Evolutionary conservation across 768 basidiomycete species (phyloP), one percentile per base, ranked within the genome.

Genomic region (Pulveroboletus sp.): DNA sequence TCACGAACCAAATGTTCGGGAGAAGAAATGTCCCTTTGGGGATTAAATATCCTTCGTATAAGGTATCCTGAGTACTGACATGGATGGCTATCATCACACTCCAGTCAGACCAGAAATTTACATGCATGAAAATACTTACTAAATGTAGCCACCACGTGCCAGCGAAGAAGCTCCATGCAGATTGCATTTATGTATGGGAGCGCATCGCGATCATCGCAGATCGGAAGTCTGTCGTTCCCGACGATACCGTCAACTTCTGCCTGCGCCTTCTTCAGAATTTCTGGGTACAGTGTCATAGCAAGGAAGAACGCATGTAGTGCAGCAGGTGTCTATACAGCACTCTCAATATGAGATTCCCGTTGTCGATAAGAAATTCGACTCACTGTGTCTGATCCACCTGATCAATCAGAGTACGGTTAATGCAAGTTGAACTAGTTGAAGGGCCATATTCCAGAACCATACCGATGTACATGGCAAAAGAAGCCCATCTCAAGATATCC

Each of bases 311-410:
- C 50, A 10, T 26, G 46, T 35, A 54, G 21, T 8, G 43, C 7
- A 15, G 47, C 48, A 0, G 53, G 28, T 3, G 38, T 58, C 58
- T 54, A 18, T 60, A 15, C 8, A n/a, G 1, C 6, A 5, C 1
- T n/a, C 7, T 46, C 33, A 13, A 43, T 24, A 21, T 7, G 8
- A 5, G 14, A 32, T 6, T 28, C 32, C 3, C 2, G n/a, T 42
- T 8, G 7, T 10, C 4, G 1, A 28, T 3, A 5, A 75, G 65
- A 65, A 15, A 68, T 70, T 6, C 7, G 4, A 30, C 48, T 17
- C 14, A 55, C 56, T 1, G 52, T 62, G 8, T 62, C 57, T 4
- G 55, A 33, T 43, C 51, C 61, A 26, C 37, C 78, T 76, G 35
- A 15, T 32, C 32, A 9, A 42, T 13, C 6, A 9, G 15, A 36